These are phyloP conservation scores for Glarea lozoyensis DNA, from an alignment of 495 filamentous ascomycete species.

Conservation along the genomic window DNA sequence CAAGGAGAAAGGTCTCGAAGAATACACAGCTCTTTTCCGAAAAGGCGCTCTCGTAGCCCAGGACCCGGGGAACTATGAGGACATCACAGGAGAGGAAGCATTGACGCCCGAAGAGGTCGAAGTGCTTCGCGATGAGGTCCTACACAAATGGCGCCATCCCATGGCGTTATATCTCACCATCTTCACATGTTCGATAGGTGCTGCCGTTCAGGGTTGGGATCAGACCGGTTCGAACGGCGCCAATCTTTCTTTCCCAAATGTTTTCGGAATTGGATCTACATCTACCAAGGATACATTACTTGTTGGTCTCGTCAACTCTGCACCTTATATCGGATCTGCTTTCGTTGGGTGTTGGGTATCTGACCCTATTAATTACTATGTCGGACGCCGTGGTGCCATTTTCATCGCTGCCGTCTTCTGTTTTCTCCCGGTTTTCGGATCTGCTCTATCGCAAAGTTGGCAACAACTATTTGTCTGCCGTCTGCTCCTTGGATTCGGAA, in stretches of 20 bases:
- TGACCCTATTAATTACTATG: conserved; percentile 57
- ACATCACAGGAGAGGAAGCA: conserved; percentile 34
- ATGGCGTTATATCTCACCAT: conserved; percentile 31
- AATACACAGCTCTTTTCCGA: conserved; percentile 39
- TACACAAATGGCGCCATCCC: conserved; percentile 58
- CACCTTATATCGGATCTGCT: conserved; percentile 23
- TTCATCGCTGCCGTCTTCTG: conserved; percentile 42
- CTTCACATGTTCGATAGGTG: conserved; percentile 56
- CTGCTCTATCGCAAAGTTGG: conserved; percentile 54
- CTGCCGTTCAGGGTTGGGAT: conserved; percentile 63
- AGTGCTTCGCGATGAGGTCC: conserved; percentile 42
- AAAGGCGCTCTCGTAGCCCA: conserved; percentile 59
- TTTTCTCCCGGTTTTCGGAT: conserved; percentile 45
- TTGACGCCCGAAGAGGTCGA: conserved; percentile 43
- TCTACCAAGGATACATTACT: background rate
- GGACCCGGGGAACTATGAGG: conserved; percentile 42
- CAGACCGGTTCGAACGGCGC: conserved; percentile 28
- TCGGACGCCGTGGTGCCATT: conserved; percentile 55
- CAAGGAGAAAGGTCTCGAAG: conserved; percentile 35
- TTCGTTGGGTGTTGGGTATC: conserved; percentile 59
- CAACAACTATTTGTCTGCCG: conserved; percentile 51
- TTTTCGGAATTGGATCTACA: conserved; percentile 20
- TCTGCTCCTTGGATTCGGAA: conserved; percentile 63
- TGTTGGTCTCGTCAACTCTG: conserved; percentile 52
- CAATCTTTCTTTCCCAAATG: conserved; percentile 9